These are phyloP conservation scores for Verticillium nubilum DNA, from an alignment of 2,329 filamentous ascomycete species.

Conservation along the genomic window DNA sequence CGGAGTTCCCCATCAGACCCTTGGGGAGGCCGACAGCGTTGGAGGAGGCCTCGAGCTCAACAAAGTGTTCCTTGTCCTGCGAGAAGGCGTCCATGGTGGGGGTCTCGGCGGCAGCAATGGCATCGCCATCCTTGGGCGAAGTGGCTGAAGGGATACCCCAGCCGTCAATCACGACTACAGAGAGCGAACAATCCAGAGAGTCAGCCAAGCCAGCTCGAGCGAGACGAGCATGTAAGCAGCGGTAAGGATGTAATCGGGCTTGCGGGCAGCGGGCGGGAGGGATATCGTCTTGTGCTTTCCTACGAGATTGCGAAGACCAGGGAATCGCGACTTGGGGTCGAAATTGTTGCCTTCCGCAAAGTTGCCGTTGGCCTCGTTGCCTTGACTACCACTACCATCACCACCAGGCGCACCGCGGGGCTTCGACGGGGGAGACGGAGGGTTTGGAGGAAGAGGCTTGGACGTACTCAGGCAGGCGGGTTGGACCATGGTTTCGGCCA, in stretches of 20 bases:
- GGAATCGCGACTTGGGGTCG: not conserved
- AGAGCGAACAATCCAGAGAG: constrained; percentile 44
- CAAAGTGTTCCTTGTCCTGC: constrained; percentile 76
- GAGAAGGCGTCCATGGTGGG: constrained; percentile 93
- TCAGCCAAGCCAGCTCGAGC: constrained; percentile 55
- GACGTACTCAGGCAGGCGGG: constrained; percentile 55
- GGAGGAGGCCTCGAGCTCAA: constrained; percentile 91
- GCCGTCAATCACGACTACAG: constrained; percentile 92
- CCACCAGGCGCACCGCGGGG: constrained; percentile 7
- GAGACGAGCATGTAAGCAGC: constrained; percentile 45
- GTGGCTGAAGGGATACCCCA: constrained; percentile 84
- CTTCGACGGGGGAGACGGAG: constrained; percentile 12
- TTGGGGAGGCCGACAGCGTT: constrained; percentile 93
- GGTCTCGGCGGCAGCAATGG: constrained; percentile 88
- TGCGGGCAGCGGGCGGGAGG: constrained; percentile 11
- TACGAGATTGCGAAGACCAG: not conserved
- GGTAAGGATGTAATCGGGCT: constrained; percentile 14
- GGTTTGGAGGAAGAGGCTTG: constrained; percentile 22
- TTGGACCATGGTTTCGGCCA: constrained; percentile 43
- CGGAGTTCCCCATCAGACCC: constrained; percentile 97
- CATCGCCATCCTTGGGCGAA: constrained; percentile 85
- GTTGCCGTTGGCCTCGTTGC: not conserved
- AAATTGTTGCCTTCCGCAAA: not conserved
- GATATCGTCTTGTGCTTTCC: not conserved
- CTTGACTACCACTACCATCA: constrained; percentile 1